Evolutionary conservation across 495 filamentous ascomycete species (phyloP).

Genomic region (Talaromyces ruber): DNA sequence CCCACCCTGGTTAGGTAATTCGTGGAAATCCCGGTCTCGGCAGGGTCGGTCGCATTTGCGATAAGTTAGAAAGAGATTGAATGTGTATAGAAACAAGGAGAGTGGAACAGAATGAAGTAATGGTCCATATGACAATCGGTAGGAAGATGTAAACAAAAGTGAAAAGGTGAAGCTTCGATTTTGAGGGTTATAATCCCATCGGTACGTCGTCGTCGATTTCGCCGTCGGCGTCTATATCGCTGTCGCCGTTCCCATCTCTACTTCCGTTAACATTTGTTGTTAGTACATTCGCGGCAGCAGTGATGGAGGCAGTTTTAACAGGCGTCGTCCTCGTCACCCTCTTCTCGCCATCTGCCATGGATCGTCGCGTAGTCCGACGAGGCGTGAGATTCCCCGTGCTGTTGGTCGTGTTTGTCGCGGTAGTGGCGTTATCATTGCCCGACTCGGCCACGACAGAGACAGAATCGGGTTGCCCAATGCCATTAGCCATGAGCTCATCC

Average conservation of each 20-base stretch:
- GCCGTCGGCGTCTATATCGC: constrained; percentile 24
- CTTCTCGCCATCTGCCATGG: constrained; percentile 8
- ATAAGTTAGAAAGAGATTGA: no score
- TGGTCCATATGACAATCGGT: not conserved
- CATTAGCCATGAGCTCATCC: not conserved
- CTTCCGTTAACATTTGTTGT: not conserved
- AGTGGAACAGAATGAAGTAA: not conserved
- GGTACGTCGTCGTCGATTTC: constrained; percentile 9
- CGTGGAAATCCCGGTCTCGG: no score
- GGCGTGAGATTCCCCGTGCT: not conserved
- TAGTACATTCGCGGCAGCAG: not conserved
- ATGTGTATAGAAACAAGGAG: not conserved
- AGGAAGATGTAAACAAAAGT: no score
- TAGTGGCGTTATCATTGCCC: not conserved
- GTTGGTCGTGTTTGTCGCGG: not conserved
- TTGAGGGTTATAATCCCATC: constrained; percentile 4
- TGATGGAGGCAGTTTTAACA: not conserved
- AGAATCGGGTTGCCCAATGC: not conserved
- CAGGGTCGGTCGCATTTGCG: not conserved
- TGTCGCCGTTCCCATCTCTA: constrained; percentile 9
- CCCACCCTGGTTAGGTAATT: not conserved
- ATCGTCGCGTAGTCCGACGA: not conserved
- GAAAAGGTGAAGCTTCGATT: not conserved
- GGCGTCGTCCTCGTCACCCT: not conserved
- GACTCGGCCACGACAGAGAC: constrained; percentile 3